Base-by-base conservation (phyloP, 1,284 basidiomycete genomes). In the Flammula alnicola region DNA sequence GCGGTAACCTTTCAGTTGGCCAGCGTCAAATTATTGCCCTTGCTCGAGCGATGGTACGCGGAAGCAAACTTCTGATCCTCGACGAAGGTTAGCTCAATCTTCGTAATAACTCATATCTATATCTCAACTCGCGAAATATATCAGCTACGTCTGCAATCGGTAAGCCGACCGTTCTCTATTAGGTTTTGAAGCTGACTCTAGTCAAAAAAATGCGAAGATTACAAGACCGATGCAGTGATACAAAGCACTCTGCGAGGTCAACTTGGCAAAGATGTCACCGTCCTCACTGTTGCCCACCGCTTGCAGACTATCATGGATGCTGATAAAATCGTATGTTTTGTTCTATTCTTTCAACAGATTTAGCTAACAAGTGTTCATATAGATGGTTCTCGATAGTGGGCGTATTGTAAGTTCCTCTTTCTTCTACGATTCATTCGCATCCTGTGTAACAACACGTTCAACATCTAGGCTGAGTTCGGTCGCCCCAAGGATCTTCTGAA, bases 291-390 rank as follows among this genome's bases (percentile, higher is more conserved):
- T 40, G 86, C 86, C 1, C 86, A 88, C 64, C 78, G 86, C 25
- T 67, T 88, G n/a, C 84, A 85, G 57, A 88, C 84, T 2, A 83
- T 88, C 56, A 84, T 85, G 73, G 84, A 86, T 54, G 76, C 80
- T 0, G 81, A 83, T 56, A 82, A 79, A 59, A 72, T 72, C 51
- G 68, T 70, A 44, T 47, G 62, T 62, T 22, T 9, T 11, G 30
- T 33, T 29, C 42, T 12, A 29, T 4, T 37, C n/a, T 17, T 43
- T 12, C 16, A 19, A 29, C 12, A 11, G 36, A 20, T 12, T 19
- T 26, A 9, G 19, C 7, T 12, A 38, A 22, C 19, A 17, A 17
- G 17, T 30, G 42, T 39, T 35, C 22, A 46, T 51, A 26, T 35
- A 74, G 67, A 71, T 72, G 62, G 67, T 74, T 5, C 59, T 74